phyloP scores from a whole-genome alignment of 2,329 filamentous ascomycete genomes.

The Aspergillus pseudoterreus region DNA sequence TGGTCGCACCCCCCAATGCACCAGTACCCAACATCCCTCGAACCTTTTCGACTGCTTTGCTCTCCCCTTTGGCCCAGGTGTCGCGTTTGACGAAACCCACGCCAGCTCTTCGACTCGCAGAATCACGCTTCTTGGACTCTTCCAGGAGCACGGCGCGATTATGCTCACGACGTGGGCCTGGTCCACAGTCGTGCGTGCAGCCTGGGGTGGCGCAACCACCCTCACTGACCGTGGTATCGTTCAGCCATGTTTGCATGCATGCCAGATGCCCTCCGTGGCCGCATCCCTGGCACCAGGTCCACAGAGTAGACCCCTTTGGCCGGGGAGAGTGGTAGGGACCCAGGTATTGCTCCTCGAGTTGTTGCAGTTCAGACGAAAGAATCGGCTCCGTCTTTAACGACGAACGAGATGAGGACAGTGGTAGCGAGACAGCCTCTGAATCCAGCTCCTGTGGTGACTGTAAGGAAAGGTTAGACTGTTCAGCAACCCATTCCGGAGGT shows the following conservation, averaged over 20 bases:
- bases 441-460: slow-evolving; percentile 12
- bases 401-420: slow-evolving; percentile 46
- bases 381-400: slow-evolving; percentile 34
- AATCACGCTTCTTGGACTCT: slow-evolving; percentile 31
- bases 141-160: slow-evolving; percentile 31
- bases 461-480: slow-evolving; percentile 16
- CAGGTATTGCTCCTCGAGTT: slow-evolving; percentile 15
- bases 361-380: slow-evolving; percentile 22
- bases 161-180: slow-evolving; percentile 44
- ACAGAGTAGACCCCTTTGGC: slow-evolving; percentile 40
- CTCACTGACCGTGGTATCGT: slow-evolving; percentile 44
- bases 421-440: slow-evolving; percentile 29
- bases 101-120: slow-evolving; percentile 30
- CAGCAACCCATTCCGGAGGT: slow-evolving; percentile 37
- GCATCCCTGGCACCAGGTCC: slow-evolving; percentile 58
- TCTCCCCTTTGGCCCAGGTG: slow-evolving; percentile 42
- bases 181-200: slow-evolving; percentile 58
- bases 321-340: slow-evolving; percentile 23
- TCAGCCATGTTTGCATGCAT: slow-evolving; percentile 57
- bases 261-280: slow-evolving; percentile 58
- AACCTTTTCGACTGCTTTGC: slow-evolving; percentile 45
- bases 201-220: slow-evolving; percentile 58
- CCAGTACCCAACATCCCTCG: slow-evolving; percentile 40
- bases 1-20: slow-evolving; percentile 21
- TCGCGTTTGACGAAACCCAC: slow-evolving; percentile 41